A percentile compares a stretch with the other conserved stretches of the same genome.
These are phyloP conservation scores for Akanthomyces dipterigenus DNA, from an alignment of 2,329 filamentous ascomycete species.

Conservation along the genomic window DNA sequence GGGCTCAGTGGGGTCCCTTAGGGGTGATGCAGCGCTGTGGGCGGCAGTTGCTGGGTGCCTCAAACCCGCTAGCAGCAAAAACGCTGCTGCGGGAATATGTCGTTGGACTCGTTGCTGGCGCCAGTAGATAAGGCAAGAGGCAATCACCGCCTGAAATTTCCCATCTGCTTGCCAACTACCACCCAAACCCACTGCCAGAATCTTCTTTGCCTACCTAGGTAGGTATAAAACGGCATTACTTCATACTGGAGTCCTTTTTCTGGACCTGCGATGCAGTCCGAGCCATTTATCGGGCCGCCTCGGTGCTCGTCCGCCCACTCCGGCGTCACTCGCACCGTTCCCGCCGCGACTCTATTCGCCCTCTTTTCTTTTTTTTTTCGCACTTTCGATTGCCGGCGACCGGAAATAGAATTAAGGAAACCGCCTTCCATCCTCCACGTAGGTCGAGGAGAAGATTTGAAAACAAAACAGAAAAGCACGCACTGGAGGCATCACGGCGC, in stretches of 20 bases:
- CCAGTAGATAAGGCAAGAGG: neutral
- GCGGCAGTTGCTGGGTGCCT: neutral
- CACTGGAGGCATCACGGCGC: too few relatives aligned
- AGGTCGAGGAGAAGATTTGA: too few relatives aligned
- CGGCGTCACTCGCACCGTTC: too few relatives aligned
- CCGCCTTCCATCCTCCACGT: neutral
- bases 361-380: too few relatives aligned
- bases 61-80: neutral
- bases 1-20: neutral
- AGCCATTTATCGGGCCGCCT: neutral
- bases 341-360: too few relatives aligned
- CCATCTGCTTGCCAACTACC: neutral
- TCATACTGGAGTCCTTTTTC: neutral
- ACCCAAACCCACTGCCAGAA: neutral
- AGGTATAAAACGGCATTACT: neutral
- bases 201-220: neutral
- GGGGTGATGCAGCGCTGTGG: neutral
- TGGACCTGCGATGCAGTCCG: neutral
- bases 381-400: neutral
- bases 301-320: neutral
- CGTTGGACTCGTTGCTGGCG: neutral
- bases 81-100: slow-evolving; percentile 1
- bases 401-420: neutral
- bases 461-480: neutral
- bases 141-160: neutral